These are phyloP conservation scores for Spatholobus suberectus DNA, from an alignment of 306 rosid species.

Conservation along the genomic window DNA sequence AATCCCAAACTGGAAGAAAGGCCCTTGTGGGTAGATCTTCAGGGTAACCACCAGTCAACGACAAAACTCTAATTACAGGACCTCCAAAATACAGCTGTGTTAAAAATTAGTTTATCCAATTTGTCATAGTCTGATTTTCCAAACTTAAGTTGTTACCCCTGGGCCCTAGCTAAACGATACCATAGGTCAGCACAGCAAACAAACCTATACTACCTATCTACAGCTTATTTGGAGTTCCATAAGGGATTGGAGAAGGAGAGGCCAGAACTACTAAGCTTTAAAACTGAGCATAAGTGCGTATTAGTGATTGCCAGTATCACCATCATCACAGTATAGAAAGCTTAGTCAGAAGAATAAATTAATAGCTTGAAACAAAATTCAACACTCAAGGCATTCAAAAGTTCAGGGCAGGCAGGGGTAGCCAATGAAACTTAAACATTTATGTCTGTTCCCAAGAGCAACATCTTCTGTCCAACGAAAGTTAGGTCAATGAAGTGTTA, in stretches of 20 bases:
- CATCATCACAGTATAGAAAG: not conserved
- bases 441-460: not conserved
- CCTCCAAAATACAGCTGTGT: not conserved
- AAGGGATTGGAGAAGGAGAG: not conserved
- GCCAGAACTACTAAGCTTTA: not conserved
- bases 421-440: not conserved
- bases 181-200: not conserved
- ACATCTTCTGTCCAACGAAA: not conserved
- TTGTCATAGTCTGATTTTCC: not conserved
- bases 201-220: conserved; percentile 7
- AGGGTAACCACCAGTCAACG: not conserved
- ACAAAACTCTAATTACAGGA: not conserved
- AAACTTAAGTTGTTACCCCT: not conserved
- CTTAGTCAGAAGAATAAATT: not conserved
- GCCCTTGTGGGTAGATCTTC: not conserved
- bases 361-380: not conserved
- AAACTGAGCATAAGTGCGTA: not conserved
- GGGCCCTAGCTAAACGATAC: not conserved
- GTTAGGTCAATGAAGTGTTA: not conserved
- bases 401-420: not conserved
- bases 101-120: not conserved
- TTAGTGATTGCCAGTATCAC: not conserved
- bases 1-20: not conserved
- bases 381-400: not conserved
- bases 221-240: not conserved